These are phyloP conservation scores for Xylaria scruposa DNA, from an alignment of 495 filamentous ascomycete species.

Conservation along the genomic window DNA sequence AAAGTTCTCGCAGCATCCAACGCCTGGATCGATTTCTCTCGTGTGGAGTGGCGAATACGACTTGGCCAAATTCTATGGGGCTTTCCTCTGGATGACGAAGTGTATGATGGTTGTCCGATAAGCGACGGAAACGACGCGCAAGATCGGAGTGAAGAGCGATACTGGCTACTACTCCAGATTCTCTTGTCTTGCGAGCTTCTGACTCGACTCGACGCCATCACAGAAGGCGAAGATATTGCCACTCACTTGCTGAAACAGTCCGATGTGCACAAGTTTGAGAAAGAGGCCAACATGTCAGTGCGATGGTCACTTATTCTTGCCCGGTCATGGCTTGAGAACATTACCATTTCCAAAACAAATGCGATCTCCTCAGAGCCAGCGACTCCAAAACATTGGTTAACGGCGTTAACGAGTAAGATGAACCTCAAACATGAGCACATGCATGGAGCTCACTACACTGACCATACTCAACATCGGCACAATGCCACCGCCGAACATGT, in stretches of 20 bases:
- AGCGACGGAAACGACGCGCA: constrained; percentile 48
- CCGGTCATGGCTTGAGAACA: constrained; percentile 77
- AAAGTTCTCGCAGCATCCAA: constrained; percentile 60
- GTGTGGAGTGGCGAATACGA: constrained; percentile 79
- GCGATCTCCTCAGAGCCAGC: constrained; percentile 43
- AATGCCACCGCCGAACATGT: constrained; percentile 43
- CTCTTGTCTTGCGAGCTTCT: constrained; percentile 79
- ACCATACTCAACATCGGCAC: constrained; percentile 40
- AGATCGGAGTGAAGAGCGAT: constrained; percentile 62
- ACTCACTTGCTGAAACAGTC: constrained; percentile 57
- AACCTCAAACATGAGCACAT: constrained; percentile 49
- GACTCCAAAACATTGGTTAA: constrained; percentile 56
- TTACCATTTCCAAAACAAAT: constrained; percentile 55
- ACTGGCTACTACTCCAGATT: constrained; percentile 82
- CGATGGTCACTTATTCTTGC: constrained; percentile 83
- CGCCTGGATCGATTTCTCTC: constrained; percentile 79
- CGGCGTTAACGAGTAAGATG: constrained; percentile 59
- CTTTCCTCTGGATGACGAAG: constrained; percentile 58
- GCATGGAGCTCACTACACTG: constrained; percentile 38
- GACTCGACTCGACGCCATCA: constrained; percentile 74
- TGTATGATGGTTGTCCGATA: constrained; percentile 52
- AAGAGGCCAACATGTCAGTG: constrained; percentile 68
- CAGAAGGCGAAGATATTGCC: constrained; percentile 61
- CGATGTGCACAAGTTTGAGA: constrained; percentile 69
- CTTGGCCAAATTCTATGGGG: constrained; percentile 86